These are phyloP conservation scores for Pontederia crassipes DNA, from an alignment of 176 grass and related monocot species.

Conservation along the genomic window DNA sequence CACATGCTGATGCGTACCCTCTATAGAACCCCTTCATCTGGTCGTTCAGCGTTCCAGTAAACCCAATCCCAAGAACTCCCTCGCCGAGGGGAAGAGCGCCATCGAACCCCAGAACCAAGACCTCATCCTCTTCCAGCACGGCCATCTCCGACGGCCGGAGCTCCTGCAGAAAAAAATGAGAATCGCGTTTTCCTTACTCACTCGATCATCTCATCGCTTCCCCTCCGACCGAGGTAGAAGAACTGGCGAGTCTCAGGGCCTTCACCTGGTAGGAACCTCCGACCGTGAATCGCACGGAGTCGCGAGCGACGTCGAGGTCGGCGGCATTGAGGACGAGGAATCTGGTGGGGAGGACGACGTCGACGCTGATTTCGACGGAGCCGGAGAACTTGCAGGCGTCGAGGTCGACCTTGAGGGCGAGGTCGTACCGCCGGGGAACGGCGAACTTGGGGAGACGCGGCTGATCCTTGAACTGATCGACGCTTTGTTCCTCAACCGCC, in stretches of 20 bases:
- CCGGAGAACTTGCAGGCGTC: conserved; percentile 46
- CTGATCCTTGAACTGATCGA: conserved; percentile 36
- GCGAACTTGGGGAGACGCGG: conserved; percentile 51
- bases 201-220: no score
- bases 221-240: not conserved
- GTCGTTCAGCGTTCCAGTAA: conserved; percentile 55
- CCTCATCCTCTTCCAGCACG: conserved; percentile 38
- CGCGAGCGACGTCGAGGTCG: conserved; percentile 34
- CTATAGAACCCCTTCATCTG: conserved; percentile 72
- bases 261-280: not conserved
- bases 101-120: conserved; percentile 52
- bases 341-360: conserved; percentile 32
- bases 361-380: conserved; percentile 27
- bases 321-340: conserved; percentile 75
- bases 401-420: conserved; percentile 47
- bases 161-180: not conserved
- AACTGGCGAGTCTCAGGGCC: not conserved
- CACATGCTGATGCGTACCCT: conserved; percentile 23
- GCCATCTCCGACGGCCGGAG: conserved; percentile 28
- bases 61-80: conserved; percentile 45
- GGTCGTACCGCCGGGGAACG: conserved; percentile 39
- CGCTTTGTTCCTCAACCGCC: not conserved
- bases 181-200: no score
- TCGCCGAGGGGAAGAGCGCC: conserved; percentile 31
- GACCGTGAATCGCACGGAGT: conserved; percentile 37